Conservation (phyloP, 2,329 filamentous ascomycete species). For the Colletotrichum eleusines region DNA sequence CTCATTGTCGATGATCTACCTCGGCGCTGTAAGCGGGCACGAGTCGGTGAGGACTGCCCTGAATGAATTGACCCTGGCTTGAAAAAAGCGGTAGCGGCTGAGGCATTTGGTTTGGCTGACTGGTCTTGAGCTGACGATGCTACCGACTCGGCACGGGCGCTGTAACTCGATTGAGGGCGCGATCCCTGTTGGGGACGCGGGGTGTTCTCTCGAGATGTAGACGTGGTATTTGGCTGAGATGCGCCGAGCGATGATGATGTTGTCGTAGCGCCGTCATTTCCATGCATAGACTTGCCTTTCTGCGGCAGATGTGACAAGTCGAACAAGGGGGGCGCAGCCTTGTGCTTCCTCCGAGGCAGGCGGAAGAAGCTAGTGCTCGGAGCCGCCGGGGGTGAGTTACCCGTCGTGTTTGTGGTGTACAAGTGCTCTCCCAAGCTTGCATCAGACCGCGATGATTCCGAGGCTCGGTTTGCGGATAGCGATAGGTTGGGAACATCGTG, state of each 20-base stretch:
- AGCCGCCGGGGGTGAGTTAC: constrained; percentile 61
- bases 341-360: constrained; percentile 81
- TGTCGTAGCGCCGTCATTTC: constrained; percentile 49
- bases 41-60: constrained; percentile 77
- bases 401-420: constrained; percentile 70
- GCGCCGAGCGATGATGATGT: constrained; percentile 60
- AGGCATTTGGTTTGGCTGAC: constrained; percentile 53
- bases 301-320: constrained; percentile 87
- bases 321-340: constrained; percentile 82
- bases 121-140: constrained; percentile 50
- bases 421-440: constrained; percentile 80
- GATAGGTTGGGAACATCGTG: constrained; percentile 28
- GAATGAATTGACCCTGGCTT: constrained; percentile 62
- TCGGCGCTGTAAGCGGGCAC: constrained; percentile 70
- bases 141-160: constrained; percentile 33
- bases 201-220: constrained; percentile 31
- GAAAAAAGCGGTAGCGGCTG: constrained; percentile 64
- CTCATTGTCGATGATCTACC: constrained; percentile 91
- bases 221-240: constrained; percentile 14
- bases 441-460: constrained; percentile 90
- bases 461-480: constrained; percentile 30
- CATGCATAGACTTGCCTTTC: constrained; percentile 64
- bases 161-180: constrained; percentile 40
- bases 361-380: constrained; percentile 83
- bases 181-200: constrained; percentile 32